Evolutionary conservation across 371 early-diverging fungal genomes (phyloP).

Genomic region (Mortierella sp.): DNA sequence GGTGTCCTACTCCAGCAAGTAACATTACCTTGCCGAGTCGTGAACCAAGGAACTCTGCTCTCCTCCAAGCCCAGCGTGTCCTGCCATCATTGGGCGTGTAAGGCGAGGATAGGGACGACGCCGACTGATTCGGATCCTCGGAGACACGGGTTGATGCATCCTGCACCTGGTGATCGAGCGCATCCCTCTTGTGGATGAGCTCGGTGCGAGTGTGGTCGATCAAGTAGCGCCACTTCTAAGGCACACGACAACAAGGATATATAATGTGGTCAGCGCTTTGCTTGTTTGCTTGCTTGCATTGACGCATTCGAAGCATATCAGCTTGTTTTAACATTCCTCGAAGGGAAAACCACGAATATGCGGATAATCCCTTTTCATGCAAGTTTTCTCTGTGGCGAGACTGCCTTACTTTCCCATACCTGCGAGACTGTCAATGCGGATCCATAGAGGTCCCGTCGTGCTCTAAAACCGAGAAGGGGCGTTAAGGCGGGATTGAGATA

Average conservation of each 20-base stretch:
- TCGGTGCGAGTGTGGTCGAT: conserved; percentile 33
- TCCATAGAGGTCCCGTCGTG: conserved; percentile 35
- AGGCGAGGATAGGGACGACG: conserved; percentile 7
- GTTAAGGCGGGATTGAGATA: too few relatives aligned
- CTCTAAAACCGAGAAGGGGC: too few relatives aligned
- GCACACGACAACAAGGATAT: background rate
- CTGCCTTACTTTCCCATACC: conserved; percentile 17
- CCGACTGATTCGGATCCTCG: conserved; percentile 17
- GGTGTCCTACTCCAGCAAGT: background rate
- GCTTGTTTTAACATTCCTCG: background rate
- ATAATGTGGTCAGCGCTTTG: too few relatives aligned
- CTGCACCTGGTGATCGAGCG: conserved; percentile 9
- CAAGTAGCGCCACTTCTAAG: conserved; percentile 48
- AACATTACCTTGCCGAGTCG: conserved; percentile 43
- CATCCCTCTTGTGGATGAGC: conserved; percentile 42
- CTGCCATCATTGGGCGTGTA: conserved; percentile 14
- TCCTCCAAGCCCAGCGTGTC: conserved; percentile 42
- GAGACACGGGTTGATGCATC: background rate
- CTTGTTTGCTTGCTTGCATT: background rate
- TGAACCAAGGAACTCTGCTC: conserved; percentile 49
- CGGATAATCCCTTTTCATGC: background rate
- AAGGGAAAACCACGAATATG: background rate
- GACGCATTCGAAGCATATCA: background rate
- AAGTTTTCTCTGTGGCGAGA: background rate
- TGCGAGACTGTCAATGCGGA: conserved; percentile 27